phyloP scores from a whole-genome alignment of 768 basidiomycete genomes.

The Boletus huronensis region DNA sequence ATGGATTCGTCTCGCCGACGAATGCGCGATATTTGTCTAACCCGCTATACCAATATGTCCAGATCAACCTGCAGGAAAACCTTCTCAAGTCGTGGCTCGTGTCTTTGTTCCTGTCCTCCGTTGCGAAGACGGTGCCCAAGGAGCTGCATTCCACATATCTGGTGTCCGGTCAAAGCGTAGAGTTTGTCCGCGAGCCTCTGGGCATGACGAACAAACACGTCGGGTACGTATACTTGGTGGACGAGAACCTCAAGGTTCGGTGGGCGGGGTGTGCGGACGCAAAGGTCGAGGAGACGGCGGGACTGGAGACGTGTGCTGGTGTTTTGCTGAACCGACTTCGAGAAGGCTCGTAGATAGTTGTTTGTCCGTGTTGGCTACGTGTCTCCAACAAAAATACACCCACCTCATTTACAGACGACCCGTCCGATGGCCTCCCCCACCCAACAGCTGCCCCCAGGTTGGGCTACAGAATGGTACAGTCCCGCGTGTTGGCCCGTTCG shows the following conservation, averaged over 20 bases:
- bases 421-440: constrained; percentile 39
- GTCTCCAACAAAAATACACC: constrained; percentile 19
- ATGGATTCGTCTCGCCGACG: constrained; percentile 63
- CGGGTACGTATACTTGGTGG: constrained; percentile 90
- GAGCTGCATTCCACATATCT: constrained; percentile 70
- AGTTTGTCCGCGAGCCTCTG: constrained; percentile 78
- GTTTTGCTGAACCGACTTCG: constrained; percentile 64
- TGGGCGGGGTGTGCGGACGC: constrained; percentile 94
- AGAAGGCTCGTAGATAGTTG: constrained; percentile 26
- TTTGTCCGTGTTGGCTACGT: constrained; percentile 30
- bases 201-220: constrained; percentile 88
- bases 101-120: constrained; percentile 72
- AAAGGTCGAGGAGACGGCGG: constrained; percentile 63
- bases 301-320: constrained; percentile 64
- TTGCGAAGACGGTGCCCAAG: constrained; percentile 63
- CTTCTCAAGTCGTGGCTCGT: constrained; percentile 88
- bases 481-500: not conserved
- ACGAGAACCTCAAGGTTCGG: constrained; percentile 77
- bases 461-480: constrained; percentile 87
- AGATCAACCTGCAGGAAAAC: constrained; percentile 95
- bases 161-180: constrained; percentile 80
- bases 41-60: constrained; percentile 67
- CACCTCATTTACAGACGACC: not conserved
- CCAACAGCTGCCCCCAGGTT: constrained; percentile 85
- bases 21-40: constrained; percentile 49